Conservation (phyloP, 192 early-diverging fungal species). For the Linnemannia elongata region DNA sequence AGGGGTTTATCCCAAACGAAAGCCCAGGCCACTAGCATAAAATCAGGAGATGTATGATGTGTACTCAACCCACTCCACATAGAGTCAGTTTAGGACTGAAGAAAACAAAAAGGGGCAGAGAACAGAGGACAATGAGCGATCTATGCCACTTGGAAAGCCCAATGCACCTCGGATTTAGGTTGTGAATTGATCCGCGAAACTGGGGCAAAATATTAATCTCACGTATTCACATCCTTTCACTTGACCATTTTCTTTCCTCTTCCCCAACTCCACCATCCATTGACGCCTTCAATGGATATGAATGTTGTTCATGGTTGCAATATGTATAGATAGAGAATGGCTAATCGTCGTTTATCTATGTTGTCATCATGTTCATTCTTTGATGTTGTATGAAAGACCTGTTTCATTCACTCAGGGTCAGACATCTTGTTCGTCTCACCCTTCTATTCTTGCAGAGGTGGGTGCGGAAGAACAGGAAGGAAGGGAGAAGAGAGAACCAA, state of each 20-base stretch:
- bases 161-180: constrained; percentile 4
- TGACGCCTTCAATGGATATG: not conserved
- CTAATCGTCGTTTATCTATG: no score
- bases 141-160: not conserved
- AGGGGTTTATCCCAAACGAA: constrained; percentile 6
- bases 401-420: no score
- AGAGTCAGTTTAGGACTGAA: no score
- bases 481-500: not conserved
- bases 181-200: not conserved
- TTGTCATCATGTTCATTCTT: no score
- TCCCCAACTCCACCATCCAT: not conserved
- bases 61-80: no score
- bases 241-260: not conserved
- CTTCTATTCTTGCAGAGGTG: no score
- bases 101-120: not conserved
- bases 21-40: not conserved
- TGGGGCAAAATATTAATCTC: not conserved
- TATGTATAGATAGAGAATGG: no score
- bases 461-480: no score
- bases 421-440: no score
- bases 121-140: not conserved
- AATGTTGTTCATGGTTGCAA: not conserved
- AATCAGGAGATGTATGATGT: no score
- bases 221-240: not conserved
- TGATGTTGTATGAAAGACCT: no score